Evolutionary conservation across 495 filamentous ascomycete genomes (phyloP), one percentile per base, ranked within the genome.

Genomic region (Rusavskia elegans): DNA sequence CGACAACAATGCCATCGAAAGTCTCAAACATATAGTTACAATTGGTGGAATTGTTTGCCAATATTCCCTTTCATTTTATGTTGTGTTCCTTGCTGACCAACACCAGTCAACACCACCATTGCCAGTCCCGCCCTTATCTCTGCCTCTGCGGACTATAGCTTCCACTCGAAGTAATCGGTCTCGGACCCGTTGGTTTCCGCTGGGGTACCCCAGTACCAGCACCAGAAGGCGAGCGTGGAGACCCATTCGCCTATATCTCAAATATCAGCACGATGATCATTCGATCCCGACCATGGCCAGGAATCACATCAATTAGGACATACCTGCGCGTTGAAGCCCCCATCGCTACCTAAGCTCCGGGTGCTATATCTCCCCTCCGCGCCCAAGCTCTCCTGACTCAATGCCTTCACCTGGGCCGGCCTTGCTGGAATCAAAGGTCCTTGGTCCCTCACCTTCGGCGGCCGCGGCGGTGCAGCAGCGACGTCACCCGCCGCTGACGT

Each of bases 161-260:
- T 51, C 70, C 71, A 55, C 64, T 63, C 49, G 67, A 71, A 9
- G 67, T 71, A 27, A 74, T 64, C 9, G 75, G 75, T 45, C 75
- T 71, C 44, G 75, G 75, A 9, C 75, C 75, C 16, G 75, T 77
- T 37, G 74, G 75, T 57, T 77, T 78, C 48, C 75, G 72, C 36
- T 73, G 72, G 5, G 72, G 66, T n/a, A 59, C 63, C 11, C 39
- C 39, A n/a, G 44, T 23, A 8, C 23, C 20, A 45, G 57, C 60
- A 44, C 61, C 59, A 10, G 67, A 67, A 35, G 69, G 67, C 16
- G 39, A 42, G 39, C 39, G 39, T 19, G 39, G 39, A 21, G 39
- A 42, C 5, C 63, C 64, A 23, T 50, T 57, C 17, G 54, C 46
- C 54, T 59, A 17, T 19, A 1, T 48, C 21, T 23, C 52, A 17